A percentile compares a stretch with the other conserved stretches of the same genome.
These are phyloP conservation scores for Aspergillus hiratsukae DNA, from an alignment of 2,329 filamentous ascomycete genomes.

Conservation along the genomic window DNA sequence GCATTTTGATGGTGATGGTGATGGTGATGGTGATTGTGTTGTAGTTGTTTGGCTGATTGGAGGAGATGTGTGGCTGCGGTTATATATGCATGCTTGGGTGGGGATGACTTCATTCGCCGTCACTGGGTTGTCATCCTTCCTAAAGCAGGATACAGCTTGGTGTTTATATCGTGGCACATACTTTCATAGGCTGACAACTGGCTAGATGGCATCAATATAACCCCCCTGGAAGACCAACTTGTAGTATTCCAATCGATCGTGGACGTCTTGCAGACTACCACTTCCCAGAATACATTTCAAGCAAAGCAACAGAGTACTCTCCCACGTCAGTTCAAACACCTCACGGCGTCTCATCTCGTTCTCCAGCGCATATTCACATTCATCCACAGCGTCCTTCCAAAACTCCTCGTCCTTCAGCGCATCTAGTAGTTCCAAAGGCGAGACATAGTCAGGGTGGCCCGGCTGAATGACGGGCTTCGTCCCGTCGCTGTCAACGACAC, in stretches of 20 bases:
- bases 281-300: background rate
- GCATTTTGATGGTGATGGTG: background rate
- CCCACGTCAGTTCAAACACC: background rate
- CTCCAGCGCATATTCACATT: background rate
- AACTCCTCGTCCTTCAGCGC: background rate
- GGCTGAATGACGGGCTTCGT: background rate
- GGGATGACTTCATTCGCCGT: background rate
- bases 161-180: too few species aligned
- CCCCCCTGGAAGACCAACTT: background rate
- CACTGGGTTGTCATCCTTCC: background rate
- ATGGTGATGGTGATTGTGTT: background rate
- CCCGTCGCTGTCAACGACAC: background rate
- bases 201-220: too few species aligned
- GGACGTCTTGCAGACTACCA: background rate
- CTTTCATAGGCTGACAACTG: too few species aligned
- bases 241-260: background rate
- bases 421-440: background rate
- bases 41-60: background rate
- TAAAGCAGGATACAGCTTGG: background rate
- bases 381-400: background rate
- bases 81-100: background rate
- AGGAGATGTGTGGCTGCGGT: background rate
- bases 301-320: slow-evolving; percentile 1
- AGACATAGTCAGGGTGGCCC: slow-evolving; percentile 2
- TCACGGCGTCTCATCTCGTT: background rate